Evolutionary conservation across 208 protist genomes (phyloP), one percentile per base, ranked within the genome.

Genomic region (Zelonia costaricensis): DNA sequence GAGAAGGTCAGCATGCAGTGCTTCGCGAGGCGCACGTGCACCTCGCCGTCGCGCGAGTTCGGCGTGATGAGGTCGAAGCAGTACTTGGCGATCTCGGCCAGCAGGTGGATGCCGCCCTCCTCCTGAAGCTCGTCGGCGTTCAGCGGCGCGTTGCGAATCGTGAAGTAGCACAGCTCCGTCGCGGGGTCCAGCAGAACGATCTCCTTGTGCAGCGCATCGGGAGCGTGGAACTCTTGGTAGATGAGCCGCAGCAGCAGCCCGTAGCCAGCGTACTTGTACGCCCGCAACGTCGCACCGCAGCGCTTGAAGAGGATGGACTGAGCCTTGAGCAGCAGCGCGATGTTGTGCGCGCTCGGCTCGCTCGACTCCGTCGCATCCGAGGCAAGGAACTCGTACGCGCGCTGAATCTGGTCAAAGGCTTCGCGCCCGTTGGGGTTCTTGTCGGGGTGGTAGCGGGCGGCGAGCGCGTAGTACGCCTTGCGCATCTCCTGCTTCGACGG

Each of bases 241-340:
- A 98, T 80, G 12, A 95, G 81, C 44, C 68, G 59, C 39, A 97
- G 69, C 22, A 98, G 82, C 52, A 97, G 74, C 15, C 62, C 70
- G 71, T 98, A 98, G 8, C 95, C 97, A 15, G 97, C 84, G 66
- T 98, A 98, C 74, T 98, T 98, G 84, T 97, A 98, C 30, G 72
- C 65, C 23, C 54, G 47, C 30, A 98, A 76, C 13, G 76, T 60
- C 12, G 85, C 69, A 44, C 66, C 78, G 69, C 82, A 97, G 8
- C 91, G 77, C 44, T 80, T 88, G 66, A 91, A 98, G 2, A 98
- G 69, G 33, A 98, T 98, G 27, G 84, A 88, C 76, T 98, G 97
- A 4, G 94, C 82, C 25, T 81, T 80, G 8, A 98, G 55, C 58
- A 97, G 31, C 18, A 95, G 77, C 5, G 33, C 44, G 36, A 97